Base-by-base conservation (phyloP, 2,329 filamentous ascomycete genomes). In the Cladosporium sp. region DNA sequence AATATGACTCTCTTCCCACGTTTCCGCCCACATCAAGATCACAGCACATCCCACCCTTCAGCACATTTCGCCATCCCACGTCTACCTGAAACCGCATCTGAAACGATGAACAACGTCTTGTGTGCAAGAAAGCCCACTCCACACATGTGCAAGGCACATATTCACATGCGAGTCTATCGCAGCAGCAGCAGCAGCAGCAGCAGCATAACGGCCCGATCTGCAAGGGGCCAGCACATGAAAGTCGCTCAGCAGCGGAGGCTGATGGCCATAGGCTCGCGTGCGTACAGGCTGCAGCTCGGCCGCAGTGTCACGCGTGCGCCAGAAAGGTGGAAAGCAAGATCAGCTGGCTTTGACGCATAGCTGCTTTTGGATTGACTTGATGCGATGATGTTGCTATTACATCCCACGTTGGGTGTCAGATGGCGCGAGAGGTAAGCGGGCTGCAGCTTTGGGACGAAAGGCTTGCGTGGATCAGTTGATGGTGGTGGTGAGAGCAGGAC, bases 41-140 rank as follows among this genome's bases (percentile, higher is more conserved):
- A 37, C 47, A 4, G 44, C 47, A 45, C 56, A 58, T 56, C 62
- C 58, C 4, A 42, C 62, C 28, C 62, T 60, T 3, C 57, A 65
- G 35, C 55, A 58, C 37, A 51, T 59, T 25, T 54, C 59, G 7
- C 53, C 20, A 35, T 56, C 58, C 28, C 51, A 58, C 44, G 51
- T 28, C 42, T 19, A 24, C 53, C 35, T 50, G 54, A 50, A 55
- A 53, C 44, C 54, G 54, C 25, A 47, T 34, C 25, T 45, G 42
- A 45, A 45, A 45, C 42, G 25, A 45, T 25, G 15, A 20, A 17
- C 39, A 42, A 20, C 39, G 4, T 17, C 15, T 17, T 20, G 19
- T 20, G 20, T 24, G 42, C 42, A n/a, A 45, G 12, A 9, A 32
- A 10, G 15, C 42, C 2, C 17, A 45, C 13, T 8, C 3, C n/a